Base-by-base conservation (phyloP, 306 rosid species). In the Vigna reflexopilosa region DNA sequence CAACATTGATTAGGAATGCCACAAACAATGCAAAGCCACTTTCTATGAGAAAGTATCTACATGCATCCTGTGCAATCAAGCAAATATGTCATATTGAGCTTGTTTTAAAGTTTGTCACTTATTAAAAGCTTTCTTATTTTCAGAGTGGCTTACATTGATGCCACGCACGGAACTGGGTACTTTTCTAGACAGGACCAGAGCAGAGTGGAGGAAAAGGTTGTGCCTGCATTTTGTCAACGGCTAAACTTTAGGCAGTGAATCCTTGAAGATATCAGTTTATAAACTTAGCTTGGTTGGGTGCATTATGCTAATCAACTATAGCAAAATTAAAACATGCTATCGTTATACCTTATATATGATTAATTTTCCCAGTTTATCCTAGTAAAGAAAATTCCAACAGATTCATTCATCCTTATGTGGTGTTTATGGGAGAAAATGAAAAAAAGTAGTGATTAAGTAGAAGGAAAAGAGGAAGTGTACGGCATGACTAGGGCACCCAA, bases 401-500 rank as follows among this genome's bases (percentile, higher is more conserved):
- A 1, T 26, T 26, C 28, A 26, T 26, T 26, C 28, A 26, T 26
- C 28, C 28, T 26, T 26, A 30, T 30, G 5, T 30, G 34, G 5
- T 61, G 20, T 40, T 22, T 0, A 36, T 4, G 2, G 42, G 22
- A 6, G 0, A 59, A 2, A 15, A 40, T 3, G 4, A 56, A 42
- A 55, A 5, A 17, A 15, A 13, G 13, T 6, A 64, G 32, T 47
- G 16, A 47, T 17, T 3, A 65, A 62, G 34, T 70, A 4, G 5
- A 30, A 62, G 45, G 63, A 6, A 8, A 30, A 36, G 73, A 17
- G 28, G 72, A 76, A 82, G 38, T 26, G 71, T 90, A 94, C 98
- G 97, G 97, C 97, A 94, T 94, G 76, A 94, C 66, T 32, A 94
- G 92, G 80, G 98, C 95, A 57, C 98, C 98, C 59, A 94, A 76